Evolutionary conservation across 163 green algal species (phyloP), one percentile per base, ranked within the genome.

Genomic region (Scenedesmus sp.): DNA sequence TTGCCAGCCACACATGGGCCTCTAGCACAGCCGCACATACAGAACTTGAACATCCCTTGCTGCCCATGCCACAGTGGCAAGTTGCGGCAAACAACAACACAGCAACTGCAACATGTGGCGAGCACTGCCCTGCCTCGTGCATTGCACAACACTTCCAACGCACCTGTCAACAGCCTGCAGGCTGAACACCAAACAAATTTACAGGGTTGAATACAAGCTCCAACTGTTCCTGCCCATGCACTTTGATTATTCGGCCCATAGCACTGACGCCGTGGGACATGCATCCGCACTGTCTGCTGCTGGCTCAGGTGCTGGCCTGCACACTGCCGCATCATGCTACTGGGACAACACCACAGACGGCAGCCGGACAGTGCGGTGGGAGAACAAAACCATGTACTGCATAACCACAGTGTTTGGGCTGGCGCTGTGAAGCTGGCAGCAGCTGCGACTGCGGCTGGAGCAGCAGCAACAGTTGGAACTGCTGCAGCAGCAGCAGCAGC

Each of bases 301-400:
- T 82, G 70, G 18, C 8, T 46, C 56, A 97, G 96, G 96, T 83
- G 96, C 96, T 77, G 96, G 96, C 9, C 87, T 98, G 18, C 96
- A 98, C 55, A 98, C 97, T 20, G 97, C 96, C 13, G 95, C 95
- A 10, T 97, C 95, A 1, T 98, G 96, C 88, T 98, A 94, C 92
- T 98, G 96, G 96, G 97, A 98, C 91, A 97, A 94, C 84, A 93
- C 93, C 0, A 97, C 95, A 81, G 96, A 98, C 82, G 95, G 96
- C 46, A 98, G 95, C 92, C 92, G 96, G 3, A 98, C 97, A 81
- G 95, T 98, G 54, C 93, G 95, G 4, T 98, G 96, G 97, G 97
- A 98, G 94, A 98, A 97, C 94, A 98, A 98, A 88, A 95, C 94
- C 52, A 96, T 98, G 94, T 98, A 97, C 90, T 97, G 95, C 94